Evolutionary conservation across 148 eudicot genomes (phyloP).

Genomic region (Vaccinium darrowii): DNA sequence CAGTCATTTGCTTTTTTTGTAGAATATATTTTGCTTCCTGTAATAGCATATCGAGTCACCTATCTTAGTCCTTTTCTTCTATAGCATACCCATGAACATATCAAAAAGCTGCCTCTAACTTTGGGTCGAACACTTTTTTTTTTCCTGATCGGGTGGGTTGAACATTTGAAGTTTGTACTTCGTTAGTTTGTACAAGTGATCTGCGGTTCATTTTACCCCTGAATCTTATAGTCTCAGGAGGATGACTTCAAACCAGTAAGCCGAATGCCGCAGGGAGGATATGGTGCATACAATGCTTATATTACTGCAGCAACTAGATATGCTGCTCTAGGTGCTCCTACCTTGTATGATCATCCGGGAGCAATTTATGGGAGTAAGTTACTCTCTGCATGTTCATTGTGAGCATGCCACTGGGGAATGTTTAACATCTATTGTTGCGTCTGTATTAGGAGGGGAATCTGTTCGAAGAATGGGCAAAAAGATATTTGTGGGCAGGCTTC

Average conservation of each 20-base stretch:
- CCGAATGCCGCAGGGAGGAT: conserved; percentile 64
- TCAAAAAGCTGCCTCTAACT: not conserved
- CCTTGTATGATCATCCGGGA: conserved; percentile 83
- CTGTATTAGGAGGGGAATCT: conserved; percentile 45
- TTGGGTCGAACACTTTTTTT: not conserved
- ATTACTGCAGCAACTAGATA: conserved; percentile 91
- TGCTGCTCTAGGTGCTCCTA: conserved; percentile 93
- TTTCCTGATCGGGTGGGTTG: no score
- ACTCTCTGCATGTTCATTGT: conserved; percentile 5
- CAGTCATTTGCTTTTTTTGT: not conserved
- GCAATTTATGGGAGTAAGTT: conserved; percentile 82
- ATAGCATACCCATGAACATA: not conserved
- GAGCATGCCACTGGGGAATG: not conserved
- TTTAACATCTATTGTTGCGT: not conserved
- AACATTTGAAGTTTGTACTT: not conserved
- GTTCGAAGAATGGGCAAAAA: conserved; percentile 80
- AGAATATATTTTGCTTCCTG: not conserved
- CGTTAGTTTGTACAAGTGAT: not conserved
- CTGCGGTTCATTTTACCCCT: not conserved
- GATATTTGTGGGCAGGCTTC: conserved; percentile 95
- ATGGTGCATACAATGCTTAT: conserved; percentile 94
- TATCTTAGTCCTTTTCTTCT: not conserved
- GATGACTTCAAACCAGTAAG: conserved; percentile 63
- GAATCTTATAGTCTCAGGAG: conserved; percentile 41
- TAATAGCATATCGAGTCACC: not conserved